Base-by-base conservation (phyloP, 2,329 filamentous ascomycete species). In the Verticillium alfalfae region DNA sequence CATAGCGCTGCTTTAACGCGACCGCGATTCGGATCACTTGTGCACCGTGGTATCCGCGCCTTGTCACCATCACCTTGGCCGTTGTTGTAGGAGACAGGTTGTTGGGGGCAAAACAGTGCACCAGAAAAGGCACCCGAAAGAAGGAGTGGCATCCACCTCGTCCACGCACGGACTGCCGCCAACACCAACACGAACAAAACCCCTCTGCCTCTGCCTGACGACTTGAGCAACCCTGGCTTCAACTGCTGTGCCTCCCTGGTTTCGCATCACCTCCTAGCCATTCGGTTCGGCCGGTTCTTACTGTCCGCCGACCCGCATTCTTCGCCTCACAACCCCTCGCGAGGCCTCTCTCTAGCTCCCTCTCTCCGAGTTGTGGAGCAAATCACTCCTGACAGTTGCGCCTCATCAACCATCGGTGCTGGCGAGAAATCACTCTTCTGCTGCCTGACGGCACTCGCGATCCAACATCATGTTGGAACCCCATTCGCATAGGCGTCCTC, bases 401-500 rank as follows among this genome's bases (percentile, higher is more conserved):
- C 18, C 45, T 18, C 26, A 52, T 18, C n/a, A 18, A 52, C 45
- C 18, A 18, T 22, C 45, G 1, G 18, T 6, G 18, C 45, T 52
- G 45, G 45, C 45, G n/a, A 26, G 45, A 52, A 52, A 52, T 52
- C 18, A 18, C 45, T 52, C 45, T n/a, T 22, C 45, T 18, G 22
- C 18, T 10, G 45, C 45, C 45, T 22, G 22, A 52, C n/a, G 45
- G 18, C 45, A 52, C 45, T 5, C 45, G 26, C 45, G 4, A 52
- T 26, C 18, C 45, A 52, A 5, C 45, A 18, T 10, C 57, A 66
- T 66, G 65, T 39, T 66, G 18, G 66, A 66, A 16, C 65, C 66
- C 2, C 66, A 64, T 37, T 57, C 60, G 61, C 68, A 70, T 61
- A 69, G 71, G 62, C 71, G 65, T 6, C 61, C 60, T 13, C 61